Percentiles rank a stretch among this genome's conserved stretches.
Conservation (phyloP, 2,329 filamentous ascomycete species). For the Emergomyces africanus region DNA sequence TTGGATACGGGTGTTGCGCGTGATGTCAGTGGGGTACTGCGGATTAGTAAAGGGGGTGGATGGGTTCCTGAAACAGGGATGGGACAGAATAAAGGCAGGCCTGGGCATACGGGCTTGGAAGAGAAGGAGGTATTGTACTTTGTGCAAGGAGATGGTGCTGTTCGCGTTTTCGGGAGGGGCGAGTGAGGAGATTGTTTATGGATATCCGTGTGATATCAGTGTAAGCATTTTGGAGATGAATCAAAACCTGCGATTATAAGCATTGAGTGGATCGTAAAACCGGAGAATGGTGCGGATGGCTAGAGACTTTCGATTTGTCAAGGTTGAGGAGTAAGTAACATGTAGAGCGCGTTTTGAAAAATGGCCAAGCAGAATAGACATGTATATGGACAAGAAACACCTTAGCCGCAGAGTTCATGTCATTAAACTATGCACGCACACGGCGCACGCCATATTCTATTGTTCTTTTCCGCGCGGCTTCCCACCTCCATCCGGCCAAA, state of each 20-base stretch:
- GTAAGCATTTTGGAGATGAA: neutral
- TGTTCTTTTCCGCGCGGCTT: constrained; percentile 2
- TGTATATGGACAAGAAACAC: neutral
- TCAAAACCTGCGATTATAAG: neutral
- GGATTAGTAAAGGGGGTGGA: constrained; percentile 51
- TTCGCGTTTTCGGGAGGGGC: constrained; percentile 75
- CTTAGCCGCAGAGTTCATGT: neutral
- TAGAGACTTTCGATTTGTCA: neutral
- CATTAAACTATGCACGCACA: constrained; percentile 5
- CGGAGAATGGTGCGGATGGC: neutral
- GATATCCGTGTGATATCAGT: neutral
- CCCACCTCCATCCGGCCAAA: neutral
- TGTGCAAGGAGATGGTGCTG: constrained; percentile 63
- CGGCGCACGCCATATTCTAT: constrained; percentile 5
- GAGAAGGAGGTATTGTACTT: constrained; percentile 71
- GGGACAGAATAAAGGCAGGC: constrained; percentile 17
- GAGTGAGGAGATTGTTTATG: constrained; percentile 23
- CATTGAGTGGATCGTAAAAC: neutral
- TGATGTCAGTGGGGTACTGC: constrained; percentile 80
- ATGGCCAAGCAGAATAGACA: neutral
- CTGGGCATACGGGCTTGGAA: constrained; percentile 20
- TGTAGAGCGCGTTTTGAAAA: neutral
- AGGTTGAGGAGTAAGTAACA: neutral
- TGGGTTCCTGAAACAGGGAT: constrained; percentile 16
- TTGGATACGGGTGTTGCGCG: constrained; percentile 79